Percentiles rank a stretch among this genome's conserved stretches.
Conservation (phyloP, 2,329 filamentous ascomycete genomes). For the Aureobasidium sp. region DNA sequence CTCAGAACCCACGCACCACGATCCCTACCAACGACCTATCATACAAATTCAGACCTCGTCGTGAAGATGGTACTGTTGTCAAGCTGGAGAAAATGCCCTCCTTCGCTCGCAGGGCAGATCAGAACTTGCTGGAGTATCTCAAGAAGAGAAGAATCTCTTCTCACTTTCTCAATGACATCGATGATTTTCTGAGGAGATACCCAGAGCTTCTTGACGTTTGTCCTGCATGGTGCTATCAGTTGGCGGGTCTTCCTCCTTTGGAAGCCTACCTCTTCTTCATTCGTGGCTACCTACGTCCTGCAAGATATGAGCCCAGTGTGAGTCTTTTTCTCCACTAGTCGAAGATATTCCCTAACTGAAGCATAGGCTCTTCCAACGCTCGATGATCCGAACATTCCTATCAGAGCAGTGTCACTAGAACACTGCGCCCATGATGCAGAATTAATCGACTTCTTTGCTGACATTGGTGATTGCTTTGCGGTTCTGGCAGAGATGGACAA, state of each 20-base stretch:
- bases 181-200: constrained; percentile 1
- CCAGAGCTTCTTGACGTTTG: background rate
- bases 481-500: background rate
- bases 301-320: constrained; percentile 2
- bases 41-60: constrained; percentile 2
- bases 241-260: background rate
- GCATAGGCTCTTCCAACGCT: constrained; percentile 2
- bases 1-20: background rate
- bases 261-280: constrained; percentile 12
- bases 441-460: constrained; percentile 6
- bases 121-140: constrained; percentile 5
- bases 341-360: background rate
- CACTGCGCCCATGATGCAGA: background rate
- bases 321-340: background rate
- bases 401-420: background rate
- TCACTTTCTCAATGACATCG: constrained; percentile 9
- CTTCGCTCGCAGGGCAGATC: background rate
- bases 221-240: constrained; percentile 5
- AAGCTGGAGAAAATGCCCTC: background rate
- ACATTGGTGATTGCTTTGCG: background rate
- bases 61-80: background rate
- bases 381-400: background rate
- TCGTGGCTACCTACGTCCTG: constrained; percentile 2
- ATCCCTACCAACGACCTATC: constrained; percentile 4
- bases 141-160: background rate